Evolutionary conservation across 495 filamentous ascomycete species (phyloP), one percentile per base, ranked within the genome.

Genomic region (Penicillium cinerascens): DNA sequence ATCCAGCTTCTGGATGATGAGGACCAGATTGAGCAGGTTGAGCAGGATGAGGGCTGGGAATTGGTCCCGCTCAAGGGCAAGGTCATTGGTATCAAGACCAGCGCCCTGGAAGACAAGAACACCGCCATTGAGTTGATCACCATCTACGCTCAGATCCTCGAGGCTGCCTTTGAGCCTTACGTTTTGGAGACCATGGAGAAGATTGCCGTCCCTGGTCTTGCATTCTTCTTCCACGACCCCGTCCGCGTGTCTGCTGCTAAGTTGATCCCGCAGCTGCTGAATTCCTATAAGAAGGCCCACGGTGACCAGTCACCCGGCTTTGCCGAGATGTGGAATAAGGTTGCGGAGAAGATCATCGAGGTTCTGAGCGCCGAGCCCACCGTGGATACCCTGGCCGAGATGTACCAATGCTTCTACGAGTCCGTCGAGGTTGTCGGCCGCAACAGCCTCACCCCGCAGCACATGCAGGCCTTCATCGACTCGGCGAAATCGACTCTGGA

Each of bases 391-490:
- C 82, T 99, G 17, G 92, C 95, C 10, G 95, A 97, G 73, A 96
- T 99, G 89, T 99, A 97, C 67, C 92, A 97, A 70, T 97, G 93
- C 79, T 97, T 97, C 77, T 99, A 99, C 69, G 95, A 99, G 69
- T 96, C 89, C 6, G 88, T 99, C 16, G 93, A 97, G 71, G 89
- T 96, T 6, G 82, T 96, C 52, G 92, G 91, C 50, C 86, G 87
- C 70, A 81, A 87, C 58, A 91, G 85, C 63, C 79, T 99, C 13
- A 88, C 76, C 21, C 75, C 76, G 42, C 77, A 84, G 39, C 85
- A 95, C 65, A 90, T 97, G 89, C 72, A 76, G 35, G 82, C 81
- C 15, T 99, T 97, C 72, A 92, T 97, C 55, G 82, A 88, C 52
- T 86, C 85, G 0, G 89, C 89, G 20, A 80, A 86, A 58, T 88